Base-by-base conservation (phyloP, 768 basidiomycete species). In the Rhodotorula diobovata region DNA sequence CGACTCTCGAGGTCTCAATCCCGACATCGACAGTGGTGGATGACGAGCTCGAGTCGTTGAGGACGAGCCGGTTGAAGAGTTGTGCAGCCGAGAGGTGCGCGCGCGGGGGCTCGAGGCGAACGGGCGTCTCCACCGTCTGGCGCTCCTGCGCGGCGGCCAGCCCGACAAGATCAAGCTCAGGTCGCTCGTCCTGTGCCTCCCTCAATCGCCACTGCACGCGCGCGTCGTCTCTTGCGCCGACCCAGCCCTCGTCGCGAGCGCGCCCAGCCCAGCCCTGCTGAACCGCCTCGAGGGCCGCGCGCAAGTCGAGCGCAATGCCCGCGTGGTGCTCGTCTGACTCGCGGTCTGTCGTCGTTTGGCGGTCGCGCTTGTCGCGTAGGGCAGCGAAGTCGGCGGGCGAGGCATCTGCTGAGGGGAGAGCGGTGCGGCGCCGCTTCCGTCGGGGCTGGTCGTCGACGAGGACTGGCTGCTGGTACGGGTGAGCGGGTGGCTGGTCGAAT, bases 261-360 rank as follows among this genome's bases (percentile, higher is more conserved):
- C 30, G 12, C 21, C 28, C 30, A 1, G 30, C 12, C 72, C 72
- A 73, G 4, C 50, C 56, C 18, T 39, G 41, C 21, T 67, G 32
- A 3, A 73, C 72, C 15, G 67, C 64, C 2, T 58, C 67, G 20
- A 73, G 23, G 2, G 72, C 72, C 1, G 14, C 32, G 20, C 53
- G 64, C 23, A 73, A 35, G 10, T 14, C 35, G 23, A 61, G 59
- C 4, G 35, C 20, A 35, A 73, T 50, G 2, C 23, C 18, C 11
- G 59, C 54, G 25, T 73, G 72, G 30, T 73, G 72, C 58, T 51
- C 54, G 8, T 63, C 64, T 15, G 64, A 66, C 50, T 66, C 64
- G 4, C 34, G 30, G 43, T 73, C 72, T 1, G 72, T 68, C 15
- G 64, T 66, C 2, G 68, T 39, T 37, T 45, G 34, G 16, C 54